A percentile compares a stretch with the other conserved stretches of the same genome.
These are phyloP conservation scores for Casuarina equisetifolia DNA, from an alignment of 306 rosid species.

Conservation along the genomic window DNA sequence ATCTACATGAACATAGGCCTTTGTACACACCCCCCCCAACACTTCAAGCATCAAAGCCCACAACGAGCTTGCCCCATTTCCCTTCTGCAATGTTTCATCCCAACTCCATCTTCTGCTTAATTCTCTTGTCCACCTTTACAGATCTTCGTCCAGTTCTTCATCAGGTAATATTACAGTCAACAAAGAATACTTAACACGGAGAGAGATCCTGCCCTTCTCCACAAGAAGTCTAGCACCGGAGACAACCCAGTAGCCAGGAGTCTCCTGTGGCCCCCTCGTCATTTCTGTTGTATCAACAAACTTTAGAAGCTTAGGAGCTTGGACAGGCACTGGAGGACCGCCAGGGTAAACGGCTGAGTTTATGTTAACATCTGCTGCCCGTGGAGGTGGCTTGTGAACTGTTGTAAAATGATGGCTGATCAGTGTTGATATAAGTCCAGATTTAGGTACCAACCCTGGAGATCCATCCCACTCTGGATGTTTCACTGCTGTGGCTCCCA, in stretches of 20 bases:
- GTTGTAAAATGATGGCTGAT: slow-evolving; percentile 91
- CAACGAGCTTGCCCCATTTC: neutral
- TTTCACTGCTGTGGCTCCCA: slow-evolving; percentile 63
- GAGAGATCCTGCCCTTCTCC: slow-evolving; percentile 84
- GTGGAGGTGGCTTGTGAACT: slow-evolving; percentile 81
- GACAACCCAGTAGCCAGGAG: slow-evolving; percentile 97
- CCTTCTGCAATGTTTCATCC: neutral
- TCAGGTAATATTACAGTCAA: slow-evolving; percentile 69
- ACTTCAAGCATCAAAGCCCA: neutral
- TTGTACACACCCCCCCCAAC: neutral
- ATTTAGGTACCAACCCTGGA: slow-evolving; percentile 79
- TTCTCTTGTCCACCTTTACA: neutral
- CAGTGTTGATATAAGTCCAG: slow-evolving; percentile 92
- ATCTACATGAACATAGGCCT: neutral
- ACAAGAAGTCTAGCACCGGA: slow-evolving; percentile 90
- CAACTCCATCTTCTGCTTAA: neutral
- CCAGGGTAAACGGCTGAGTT: slow-evolving; percentile 94
- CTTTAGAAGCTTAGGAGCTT: slow-evolving; percentile 82
- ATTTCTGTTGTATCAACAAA: slow-evolving; percentile 92
- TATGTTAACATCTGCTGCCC: slow-evolving; percentile 90
- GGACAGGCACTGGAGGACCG: slow-evolving; percentile 94
- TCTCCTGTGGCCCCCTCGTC: slow-evolving; percentile 91
- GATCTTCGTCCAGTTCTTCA: slow-evolving; percentile 39
- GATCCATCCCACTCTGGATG: slow-evolving; percentile 95
- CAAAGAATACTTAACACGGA: slow-evolving; percentile 79